Percentiles rank a stretch among this genome's conserved stretches.
Conservation (phyloP, 1,284 basidiomycete genomes). For the Puccinia coronata region DNA sequence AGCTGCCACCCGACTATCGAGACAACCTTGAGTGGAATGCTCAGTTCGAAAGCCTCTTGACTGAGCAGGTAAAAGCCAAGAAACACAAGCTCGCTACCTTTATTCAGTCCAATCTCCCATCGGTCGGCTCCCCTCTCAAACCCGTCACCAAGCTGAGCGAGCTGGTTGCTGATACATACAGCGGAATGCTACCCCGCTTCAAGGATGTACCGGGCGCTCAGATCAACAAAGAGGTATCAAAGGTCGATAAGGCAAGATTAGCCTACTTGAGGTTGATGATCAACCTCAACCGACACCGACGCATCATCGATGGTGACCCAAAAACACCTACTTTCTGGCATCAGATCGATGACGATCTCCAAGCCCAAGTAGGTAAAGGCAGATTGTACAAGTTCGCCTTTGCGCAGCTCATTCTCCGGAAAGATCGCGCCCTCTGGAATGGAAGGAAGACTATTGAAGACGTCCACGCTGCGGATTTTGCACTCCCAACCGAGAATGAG, state of each 20-base stretch:
- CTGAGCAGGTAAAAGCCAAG: not conserved
- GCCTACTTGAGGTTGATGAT: not conserved
- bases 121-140: not conserved
- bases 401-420: not conserved
- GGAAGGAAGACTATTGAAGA: not conserved
- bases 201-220: not conserved
- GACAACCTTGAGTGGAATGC: not conserved
- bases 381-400: not conserved
- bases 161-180: not conserved
- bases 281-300: not conserved
- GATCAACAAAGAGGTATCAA: not conserved
- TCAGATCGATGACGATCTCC: not conserved
- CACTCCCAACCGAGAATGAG: not conserved
- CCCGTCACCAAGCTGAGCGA: not conserved
- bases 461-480: not conserved
- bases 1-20: not conserved
- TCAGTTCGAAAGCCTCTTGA: not conserved
- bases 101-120: not conserved
- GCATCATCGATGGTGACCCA: not conserved
- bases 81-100: not conserved
- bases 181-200: not conserved
- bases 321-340: not conserved
- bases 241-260: not conserved
- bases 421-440: not conserved
- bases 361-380: not conserved